Evolutionary conservation across 169 alveolate genomes (phyloP).

Genomic region (Theileria orientalis): DNA sequence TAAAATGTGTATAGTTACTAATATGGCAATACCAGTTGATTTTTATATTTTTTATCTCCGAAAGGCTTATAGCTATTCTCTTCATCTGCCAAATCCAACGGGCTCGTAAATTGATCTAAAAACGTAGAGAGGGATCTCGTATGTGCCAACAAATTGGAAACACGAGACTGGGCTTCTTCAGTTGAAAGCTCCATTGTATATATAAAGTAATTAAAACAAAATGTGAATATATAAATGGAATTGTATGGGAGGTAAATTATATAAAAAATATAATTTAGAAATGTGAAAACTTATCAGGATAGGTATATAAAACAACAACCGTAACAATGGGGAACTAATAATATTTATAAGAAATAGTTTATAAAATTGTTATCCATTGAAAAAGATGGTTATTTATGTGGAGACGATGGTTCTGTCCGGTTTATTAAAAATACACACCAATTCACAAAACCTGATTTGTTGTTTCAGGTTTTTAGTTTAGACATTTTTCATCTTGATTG

Average conservation of each 20-base stretch:
- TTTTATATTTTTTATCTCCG: slow-evolving; percentile 58
- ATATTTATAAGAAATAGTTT: too few species aligned
- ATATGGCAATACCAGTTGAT: slow-evolving; percentile 67
- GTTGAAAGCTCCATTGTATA: slow-evolving; percentile 51
- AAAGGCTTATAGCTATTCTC: slow-evolving; percentile 20
- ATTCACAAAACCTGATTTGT: neutral
- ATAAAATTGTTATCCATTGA: too few species aligned
- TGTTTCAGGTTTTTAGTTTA: neutral
- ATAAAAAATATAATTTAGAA: neutral
- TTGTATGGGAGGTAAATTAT: neutral
- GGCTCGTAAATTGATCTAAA: slow-evolving; percentile 38
- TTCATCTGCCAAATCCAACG: slow-evolving; percentile 9
- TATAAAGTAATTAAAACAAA: too few species aligned
- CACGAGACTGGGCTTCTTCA: slow-evolving; percentile 67
- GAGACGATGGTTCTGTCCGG: neutral
- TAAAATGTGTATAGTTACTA: neutral
- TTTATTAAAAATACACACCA: neutral
- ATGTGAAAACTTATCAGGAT: neutral
- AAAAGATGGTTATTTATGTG: neutral
- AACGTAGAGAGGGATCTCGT: slow-evolving; percentile 45
- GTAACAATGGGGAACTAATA: neutral
- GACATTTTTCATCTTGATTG: neutral
- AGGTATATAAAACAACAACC: neutral
- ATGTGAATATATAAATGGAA: neutral
- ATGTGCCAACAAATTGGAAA: slow-evolving; percentile 61